phyloP scores from a whole-genome alignment of 495 filamentous ascomycete genomes.

The Aspergillus homomorphus region DNA sequence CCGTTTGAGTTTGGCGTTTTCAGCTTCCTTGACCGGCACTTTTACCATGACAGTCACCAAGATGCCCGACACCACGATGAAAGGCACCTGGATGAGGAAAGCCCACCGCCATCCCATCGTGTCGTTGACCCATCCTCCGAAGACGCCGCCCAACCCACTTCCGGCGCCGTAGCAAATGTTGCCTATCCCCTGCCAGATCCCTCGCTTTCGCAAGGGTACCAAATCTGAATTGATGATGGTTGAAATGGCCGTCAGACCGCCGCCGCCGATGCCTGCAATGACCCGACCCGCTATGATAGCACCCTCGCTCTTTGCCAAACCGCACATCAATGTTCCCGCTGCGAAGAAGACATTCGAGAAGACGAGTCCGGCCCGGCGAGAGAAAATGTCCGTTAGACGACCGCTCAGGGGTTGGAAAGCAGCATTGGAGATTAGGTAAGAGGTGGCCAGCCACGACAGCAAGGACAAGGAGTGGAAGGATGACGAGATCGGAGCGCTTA shows the following conservation, averaged over 20 bases:
- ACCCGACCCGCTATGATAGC: slow-evolving; percentile 77
- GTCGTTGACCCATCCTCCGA: slow-evolving; percentile 83
- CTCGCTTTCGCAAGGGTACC: slow-evolving; percentile 76
- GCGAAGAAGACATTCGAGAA: slow-evolving; percentile 81
- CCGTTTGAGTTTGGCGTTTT: slow-evolving; percentile 55
- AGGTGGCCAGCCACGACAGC: slow-evolving; percentile 85
- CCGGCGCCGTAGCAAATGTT: slow-evolving; percentile 76
- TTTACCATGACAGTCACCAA: slow-evolving; percentile 66
- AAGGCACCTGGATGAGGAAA: slow-evolving; percentile 77
- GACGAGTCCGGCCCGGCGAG: slow-evolving; percentile 70
- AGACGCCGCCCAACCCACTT: slow-evolving; percentile 56
- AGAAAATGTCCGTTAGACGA: slow-evolving; percentile 84
- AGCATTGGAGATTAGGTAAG: slow-evolving; percentile 88
- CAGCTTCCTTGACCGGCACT: slow-evolving; percentile 70
- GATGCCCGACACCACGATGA: slow-evolving; percentile 58
- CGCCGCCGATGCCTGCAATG: slow-evolving; percentile 81
- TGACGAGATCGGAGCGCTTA: slow-evolving; percentile 80
- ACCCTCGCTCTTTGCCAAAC: slow-evolving; percentile 65
- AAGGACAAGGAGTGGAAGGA: slow-evolving; percentile 81
- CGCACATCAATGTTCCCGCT: slow-evolving; percentile 79
- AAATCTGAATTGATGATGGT: slow-evolving; percentile 82
- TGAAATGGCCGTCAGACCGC: slow-evolving; percentile 75
- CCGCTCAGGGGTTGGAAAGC: slow-evolving; percentile 84
- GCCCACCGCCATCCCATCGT: slow-evolving; percentile 70
- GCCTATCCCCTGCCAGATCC: slow-evolving; percentile 80